These are phyloP conservation scores for Verticillium nonalfalfae DNA, from an alignment of 2,329 filamentous ascomycete genomes.

Conservation along the genomic window DNA sequence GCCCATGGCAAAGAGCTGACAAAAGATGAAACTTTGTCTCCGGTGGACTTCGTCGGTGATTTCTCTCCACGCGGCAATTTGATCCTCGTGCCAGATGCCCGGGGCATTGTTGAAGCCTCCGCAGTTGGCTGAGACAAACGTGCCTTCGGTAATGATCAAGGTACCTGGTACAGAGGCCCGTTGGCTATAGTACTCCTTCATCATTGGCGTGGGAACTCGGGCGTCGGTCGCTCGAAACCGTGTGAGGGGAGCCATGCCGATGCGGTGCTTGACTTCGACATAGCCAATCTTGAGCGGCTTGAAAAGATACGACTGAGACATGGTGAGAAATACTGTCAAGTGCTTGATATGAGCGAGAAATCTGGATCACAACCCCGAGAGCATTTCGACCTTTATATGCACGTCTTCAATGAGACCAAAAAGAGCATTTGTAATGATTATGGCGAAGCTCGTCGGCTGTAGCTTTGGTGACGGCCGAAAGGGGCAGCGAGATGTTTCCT, in stretches of 20 bases:
- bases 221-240: conserved; percentile 14
- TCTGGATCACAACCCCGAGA: neutral
- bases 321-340: neutral
- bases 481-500: neutral
- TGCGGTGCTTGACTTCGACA: conserved; percentile 14
- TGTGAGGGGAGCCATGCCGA: conserved; percentile 17
- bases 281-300: conserved; percentile 14
- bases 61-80: conserved; percentile 14
- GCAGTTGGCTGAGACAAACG: conserved; percentile 28
- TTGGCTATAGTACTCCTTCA: conserved; percentile 35
- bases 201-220: conserved; percentile 8
- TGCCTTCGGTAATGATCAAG: conserved; percentile 35
- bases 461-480: neutral
- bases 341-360: neutral
- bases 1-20: conserved; percentile 57
- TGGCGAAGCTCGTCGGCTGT: neutral
- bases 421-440: neutral
- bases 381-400: neutral
- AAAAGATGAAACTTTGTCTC: conserved; percentile 37
- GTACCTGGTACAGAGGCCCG: conserved; percentile 32
- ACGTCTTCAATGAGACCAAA: neutral
- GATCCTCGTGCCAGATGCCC: conserved; percentile 15
- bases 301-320: conserved; percentile 8
- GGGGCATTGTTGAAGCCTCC: conserved; percentile 17
- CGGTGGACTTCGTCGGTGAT: conserved; percentile 17